Evolutionary conservation across 2,329 filamentous ascomycete species (phyloP).

Genomic region (Sporothrix curviconia): DNA sequence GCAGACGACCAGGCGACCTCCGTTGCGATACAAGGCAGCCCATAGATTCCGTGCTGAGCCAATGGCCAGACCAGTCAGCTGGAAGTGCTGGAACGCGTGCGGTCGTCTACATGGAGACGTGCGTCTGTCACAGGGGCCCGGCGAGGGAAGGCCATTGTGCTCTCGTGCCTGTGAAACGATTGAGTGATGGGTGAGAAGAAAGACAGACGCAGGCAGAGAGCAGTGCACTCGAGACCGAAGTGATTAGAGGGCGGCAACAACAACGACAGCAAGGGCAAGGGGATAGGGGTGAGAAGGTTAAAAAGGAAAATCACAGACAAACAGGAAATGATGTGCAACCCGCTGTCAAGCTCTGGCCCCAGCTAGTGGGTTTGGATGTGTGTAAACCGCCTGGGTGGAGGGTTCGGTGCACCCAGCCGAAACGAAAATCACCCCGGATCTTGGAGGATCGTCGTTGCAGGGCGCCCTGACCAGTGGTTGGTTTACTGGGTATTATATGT

Average conservation of each 20-base stretch:
- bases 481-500: no score
- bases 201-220: neutral
- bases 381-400: conserved; percentile 1
- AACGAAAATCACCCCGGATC: conserved; percentile 10
- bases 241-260: neutral
- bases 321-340: conserved; percentile 8
- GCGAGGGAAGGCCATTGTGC: conserved; percentile 6
- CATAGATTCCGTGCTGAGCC: neutral
- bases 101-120: no score
- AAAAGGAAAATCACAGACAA: conserved; percentile 1
- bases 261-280: neutral
- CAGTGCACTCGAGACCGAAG: neutral
- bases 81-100: no score
- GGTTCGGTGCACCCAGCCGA: conserved; percentile 3
- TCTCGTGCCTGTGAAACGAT: no score
- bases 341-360: neutral
- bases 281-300: conserved; percentile 1
- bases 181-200: neutral
- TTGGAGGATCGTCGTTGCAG: conserved; percentile 8
- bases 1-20: neutral
- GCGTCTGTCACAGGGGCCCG: no score
- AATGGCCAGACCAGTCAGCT: neutral
- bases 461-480: neutral
- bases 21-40: neutral
- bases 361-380: neutral